Evolutionary conservation across 306 rosid genomes (phyloP).

Genomic region (Carpinus fangiana): DNA sequence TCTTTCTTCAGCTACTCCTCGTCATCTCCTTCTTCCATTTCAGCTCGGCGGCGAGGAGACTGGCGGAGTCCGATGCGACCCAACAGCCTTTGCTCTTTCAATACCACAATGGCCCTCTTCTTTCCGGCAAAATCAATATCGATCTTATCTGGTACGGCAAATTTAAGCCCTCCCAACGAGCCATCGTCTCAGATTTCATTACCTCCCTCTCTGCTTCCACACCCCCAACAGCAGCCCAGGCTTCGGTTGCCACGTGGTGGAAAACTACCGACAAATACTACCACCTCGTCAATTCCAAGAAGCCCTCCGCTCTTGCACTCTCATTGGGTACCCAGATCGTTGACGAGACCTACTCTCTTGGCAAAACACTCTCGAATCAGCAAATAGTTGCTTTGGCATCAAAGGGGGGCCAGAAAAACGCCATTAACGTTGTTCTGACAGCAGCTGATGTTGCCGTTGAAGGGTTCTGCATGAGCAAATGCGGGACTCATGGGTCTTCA

Average conservation of each 20-base stretch:
- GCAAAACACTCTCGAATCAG: slow-evolving; percentile 51
- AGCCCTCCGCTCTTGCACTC: slow-evolving; percentile 26
- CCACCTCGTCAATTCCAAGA: slow-evolving; percentile 25
- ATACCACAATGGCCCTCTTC: slow-evolving; percentile 43
- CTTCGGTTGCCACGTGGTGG: slow-evolving; percentile 59
- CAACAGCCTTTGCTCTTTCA: slow-evolving; percentile 32
- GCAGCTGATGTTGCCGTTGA: slow-evolving; percentile 20
- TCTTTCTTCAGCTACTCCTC: slow-evolving; percentile 17
- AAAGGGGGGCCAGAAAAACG: slow-evolving; percentile 40
- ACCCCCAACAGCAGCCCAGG: slow-evolving; percentile 19
- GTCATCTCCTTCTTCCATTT: slow-evolving; percentile 29
- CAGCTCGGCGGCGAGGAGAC: slow-evolving; percentile 25
- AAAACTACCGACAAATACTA: slow-evolving; percentile 50
- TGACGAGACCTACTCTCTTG: slow-evolving; percentile 42
- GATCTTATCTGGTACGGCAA: slow-evolving; percentile 57
- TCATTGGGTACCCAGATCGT: slow-evolving; percentile 39
- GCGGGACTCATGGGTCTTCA: slow-evolving; percentile 47
- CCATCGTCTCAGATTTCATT: slow-evolving; percentile 47
- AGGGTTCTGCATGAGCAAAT: slow-evolving; percentile 40
- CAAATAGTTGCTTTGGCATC: slow-evolving; percentile 43
- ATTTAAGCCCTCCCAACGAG: slow-evolving; percentile 52
- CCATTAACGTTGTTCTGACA: slow-evolving; percentile 58
- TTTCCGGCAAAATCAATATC: slow-evolving; percentile 34
- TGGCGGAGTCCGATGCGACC: slow-evolving; percentile 19
- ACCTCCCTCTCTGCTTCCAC: slow-evolving; percentile 38